Conservation (phyloP, 176 grass and related monocot genomes). For the Oryza meyeriana region DNA sequence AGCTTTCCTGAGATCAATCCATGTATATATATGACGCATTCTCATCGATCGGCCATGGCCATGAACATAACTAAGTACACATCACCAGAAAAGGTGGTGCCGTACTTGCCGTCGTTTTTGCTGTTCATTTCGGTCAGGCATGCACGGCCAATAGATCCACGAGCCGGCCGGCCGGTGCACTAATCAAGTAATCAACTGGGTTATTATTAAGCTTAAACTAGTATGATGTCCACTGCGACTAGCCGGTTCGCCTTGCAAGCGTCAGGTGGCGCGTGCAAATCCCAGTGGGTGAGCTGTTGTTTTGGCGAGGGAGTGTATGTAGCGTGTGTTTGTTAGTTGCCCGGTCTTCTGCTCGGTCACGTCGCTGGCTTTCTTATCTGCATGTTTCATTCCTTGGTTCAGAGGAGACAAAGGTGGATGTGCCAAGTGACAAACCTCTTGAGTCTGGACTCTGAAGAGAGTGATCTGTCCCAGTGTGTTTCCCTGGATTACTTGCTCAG, state of each 20-base stretch:
- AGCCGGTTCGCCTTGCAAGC: neutral
- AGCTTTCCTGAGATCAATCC: neutral
- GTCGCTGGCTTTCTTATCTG: neutral
- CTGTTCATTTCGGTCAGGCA: neutral
- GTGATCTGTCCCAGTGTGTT: neutral
- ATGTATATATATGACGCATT: neutral
- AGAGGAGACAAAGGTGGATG: slow-evolving; percentile 32
- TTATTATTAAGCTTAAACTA: neutral
- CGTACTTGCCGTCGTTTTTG: slow-evolving; percentile 23
- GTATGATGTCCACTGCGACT: neutral
- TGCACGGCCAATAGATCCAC: neutral
- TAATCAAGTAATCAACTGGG: neutral
- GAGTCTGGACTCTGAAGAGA: neutral
- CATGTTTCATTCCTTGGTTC: slow-evolving; percentile 1
- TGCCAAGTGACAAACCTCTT: slow-evolving; percentile 27
- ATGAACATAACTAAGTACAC: neutral
- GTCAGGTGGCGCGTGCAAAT: slow-evolving; percentile 27
- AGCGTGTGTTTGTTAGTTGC: slow-evolving; percentile 9
- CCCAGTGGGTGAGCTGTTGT: slow-evolving; percentile 46
- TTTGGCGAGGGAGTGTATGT: slow-evolving; percentile 1
- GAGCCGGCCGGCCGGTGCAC: neutral
- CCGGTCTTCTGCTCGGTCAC: slow-evolving; percentile 1
- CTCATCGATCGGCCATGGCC: neutral
- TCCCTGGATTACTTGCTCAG: neutral
- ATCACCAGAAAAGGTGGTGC: neutral